Conservation (phyloP, 257 asterid genomes). For the Solanum rostratum region DNA sequence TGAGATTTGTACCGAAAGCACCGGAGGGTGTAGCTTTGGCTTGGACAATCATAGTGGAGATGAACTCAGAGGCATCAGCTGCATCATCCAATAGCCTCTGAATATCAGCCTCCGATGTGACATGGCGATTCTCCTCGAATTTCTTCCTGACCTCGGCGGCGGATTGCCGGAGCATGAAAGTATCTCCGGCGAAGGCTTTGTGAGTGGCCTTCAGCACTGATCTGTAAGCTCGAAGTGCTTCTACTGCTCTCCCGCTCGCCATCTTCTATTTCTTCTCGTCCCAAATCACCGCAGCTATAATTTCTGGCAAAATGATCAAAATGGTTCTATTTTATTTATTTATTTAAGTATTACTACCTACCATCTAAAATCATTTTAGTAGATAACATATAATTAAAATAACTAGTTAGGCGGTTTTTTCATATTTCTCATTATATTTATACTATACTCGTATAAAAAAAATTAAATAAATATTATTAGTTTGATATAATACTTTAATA, state of each 20-base stretch:
- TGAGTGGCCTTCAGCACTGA: constrained; percentile 74
- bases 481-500: no score
- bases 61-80: constrained; percentile 79
- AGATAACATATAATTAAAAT: no score
- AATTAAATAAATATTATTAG: no score
- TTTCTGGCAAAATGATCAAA: no score
- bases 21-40: constrained; percentile 89
- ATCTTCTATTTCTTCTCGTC: constrained; percentile 8
- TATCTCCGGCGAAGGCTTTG: constrained; percentile 79
- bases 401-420: no score
- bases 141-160: constrained; percentile 80
- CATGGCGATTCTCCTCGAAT: constrained; percentile 83
- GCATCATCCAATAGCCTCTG: constrained; percentile 71
- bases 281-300: no score
- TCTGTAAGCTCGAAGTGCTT: constrained; percentile 70
- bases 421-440: no score
- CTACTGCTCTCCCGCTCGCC: constrained; percentile 39
- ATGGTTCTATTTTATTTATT: no score
- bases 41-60: constrained; percentile 81
- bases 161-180: constrained; percentile 73
- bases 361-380: no score
- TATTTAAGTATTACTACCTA: no score
- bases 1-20: constrained; percentile 51
- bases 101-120: constrained; percentile 61
- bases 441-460: no score